phyloP scores from a whole-genome alignment of 2,329 filamentous ascomycete genomes.

The Stachybotrys chlorohalonatus region DNA sequence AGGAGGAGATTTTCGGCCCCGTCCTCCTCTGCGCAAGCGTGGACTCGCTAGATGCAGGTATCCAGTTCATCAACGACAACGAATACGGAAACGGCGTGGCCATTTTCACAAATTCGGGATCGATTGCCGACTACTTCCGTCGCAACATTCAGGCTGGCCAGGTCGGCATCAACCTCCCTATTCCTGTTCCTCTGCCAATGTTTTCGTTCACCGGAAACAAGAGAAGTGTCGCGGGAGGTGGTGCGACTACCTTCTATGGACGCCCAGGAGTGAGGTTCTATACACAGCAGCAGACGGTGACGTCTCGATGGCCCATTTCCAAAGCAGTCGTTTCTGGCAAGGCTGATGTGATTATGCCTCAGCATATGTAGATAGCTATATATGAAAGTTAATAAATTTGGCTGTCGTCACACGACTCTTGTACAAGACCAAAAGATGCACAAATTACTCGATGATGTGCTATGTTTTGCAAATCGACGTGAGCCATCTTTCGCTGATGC shows the following conservation, averaged over 20 bases:
- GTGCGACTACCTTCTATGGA: slow-evolving; percentile 84
- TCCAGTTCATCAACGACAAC: slow-evolving; percentile 68
- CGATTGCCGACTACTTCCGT: slow-evolving; percentile 64
- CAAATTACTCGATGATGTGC: too few relatives aligned
- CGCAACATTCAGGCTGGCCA: slow-evolving; percentile 70
- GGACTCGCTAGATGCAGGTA: slow-evolving; percentile 64
- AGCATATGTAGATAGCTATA: not conserved
- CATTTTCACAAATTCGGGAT: slow-evolving; percentile 66
- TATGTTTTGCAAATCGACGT: too few relatives aligned
- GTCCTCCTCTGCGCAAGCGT: slow-evolving; percentile 69
- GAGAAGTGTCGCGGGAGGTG: slow-evolving; percentile 78
- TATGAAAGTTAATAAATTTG: not conserved
- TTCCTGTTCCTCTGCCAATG: slow-evolving; percentile 56
- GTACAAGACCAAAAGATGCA: too few relatives aligned
- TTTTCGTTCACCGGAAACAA: slow-evolving; percentile 66
- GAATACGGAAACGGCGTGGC: slow-evolving; percentile 75
- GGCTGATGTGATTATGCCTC: slow-evolving; percentile 66
- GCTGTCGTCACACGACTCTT: not conserved
- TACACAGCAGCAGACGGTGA: slow-evolving; percentile 90
- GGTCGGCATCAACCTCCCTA: slow-evolving; percentile 71
- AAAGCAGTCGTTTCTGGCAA: slow-evolving; percentile 37
- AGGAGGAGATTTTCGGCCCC: slow-evolving; percentile 72
- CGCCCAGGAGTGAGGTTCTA: slow-evolving; percentile 82
- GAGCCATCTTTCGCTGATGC: too few relatives aligned
- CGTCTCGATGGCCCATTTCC: slow-evolving; percentile 73